Evolutionary conservation across 805 yeast genomes (phyloP), one percentile per base, ranked within the genome.

Genomic region (Lachancea nothofagi): DNA sequence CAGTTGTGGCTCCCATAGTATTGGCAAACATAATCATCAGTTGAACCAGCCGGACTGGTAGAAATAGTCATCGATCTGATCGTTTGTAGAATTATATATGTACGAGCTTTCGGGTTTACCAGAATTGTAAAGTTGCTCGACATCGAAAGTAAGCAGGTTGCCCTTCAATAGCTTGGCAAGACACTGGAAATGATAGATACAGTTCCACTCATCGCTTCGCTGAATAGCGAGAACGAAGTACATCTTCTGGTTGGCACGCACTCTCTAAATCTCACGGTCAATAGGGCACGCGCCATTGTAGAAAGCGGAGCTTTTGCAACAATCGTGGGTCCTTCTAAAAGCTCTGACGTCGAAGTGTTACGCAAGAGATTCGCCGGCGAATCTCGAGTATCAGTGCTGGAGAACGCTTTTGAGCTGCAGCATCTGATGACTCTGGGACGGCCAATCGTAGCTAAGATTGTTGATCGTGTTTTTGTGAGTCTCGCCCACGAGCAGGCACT

Each of bases 401-500:
- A 59, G 10, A 57, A 69, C 37, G 41, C 46, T 2, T 74, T 74
- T 43, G 56, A 64, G 13, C 22, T 63, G 2, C 42, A 49, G 1
- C 82, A 78, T 51, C 62, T 87, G 27, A 62, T 67, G 1, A 61
- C 69, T 0, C 53, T 73, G 25, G 96, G 96, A 3, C 69, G 95
- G 37, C 51, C 56, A 0, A 74, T 74, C 19, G 87, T 82, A 3
- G 79, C 74, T 33, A 55, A 62, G 21, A 67, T 85, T 2, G 86
- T 86, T 4, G 97, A 89, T 57, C 67, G 77, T 42, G 89, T 85
- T 2, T 88, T 83, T 60, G 80, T 87, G 2, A 70, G 76, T 12
- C 53, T 77, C 3, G 62, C 71, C 1, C 41, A 54, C 10, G 50
- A 59, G 8, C 45, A 59, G 38, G 35, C 46, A 9, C 50, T 42